A percentile compares a stretch with the other conserved stretches of the same genome.
phyloP scores from a whole-genome alignment of 2,329 filamentous ascomycete species.

The Aureobasidium sp. region DNA sequence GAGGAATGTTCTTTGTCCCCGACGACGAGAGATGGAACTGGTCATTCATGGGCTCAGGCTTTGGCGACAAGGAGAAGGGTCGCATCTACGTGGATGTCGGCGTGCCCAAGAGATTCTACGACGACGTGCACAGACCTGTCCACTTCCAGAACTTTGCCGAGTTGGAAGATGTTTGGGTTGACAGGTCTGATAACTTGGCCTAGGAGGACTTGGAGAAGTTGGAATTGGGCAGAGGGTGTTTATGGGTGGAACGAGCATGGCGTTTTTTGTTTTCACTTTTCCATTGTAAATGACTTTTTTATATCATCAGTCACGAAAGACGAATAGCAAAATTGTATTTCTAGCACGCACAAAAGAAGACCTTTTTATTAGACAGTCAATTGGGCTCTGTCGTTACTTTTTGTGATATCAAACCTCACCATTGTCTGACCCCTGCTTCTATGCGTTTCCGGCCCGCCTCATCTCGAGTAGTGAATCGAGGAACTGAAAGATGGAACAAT shows the following conservation, averaged over 20 bases:
- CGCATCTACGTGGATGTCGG: constrained; percentile 88
- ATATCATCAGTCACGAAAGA: neutral
- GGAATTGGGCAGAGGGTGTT: neutral
- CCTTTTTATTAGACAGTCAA: no score
- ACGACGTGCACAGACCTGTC: constrained; percentile 80
- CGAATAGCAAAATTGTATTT: neutral
- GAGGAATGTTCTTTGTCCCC: constrained; percentile 92
- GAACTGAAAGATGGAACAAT: no score
- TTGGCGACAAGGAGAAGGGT: constrained; percentile 76
- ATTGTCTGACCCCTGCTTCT: no score
- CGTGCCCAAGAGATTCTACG: constrained; percentile 82
- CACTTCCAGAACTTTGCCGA: constrained; percentile 98
- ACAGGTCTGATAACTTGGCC: constrained; percentile 87
- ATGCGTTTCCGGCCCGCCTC: no score
- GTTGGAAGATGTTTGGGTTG: constrained; percentile 93
- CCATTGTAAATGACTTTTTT: neutral
- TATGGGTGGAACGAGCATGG: neutral
- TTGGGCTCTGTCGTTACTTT: no score
- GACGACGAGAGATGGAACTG: constrained; percentile 94
- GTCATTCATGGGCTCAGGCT: constrained; percentile 91
- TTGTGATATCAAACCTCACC: no score
- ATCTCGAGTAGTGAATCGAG: no score
- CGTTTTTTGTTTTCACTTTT: neutral
- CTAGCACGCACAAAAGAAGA: neutral
- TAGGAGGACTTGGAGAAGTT: constrained; percentile 32